These are phyloP conservation scores for Saprolegnia parasitica DNA, from an alignment of 352 stramenopile species.

Conservation along the genomic window DNA sequence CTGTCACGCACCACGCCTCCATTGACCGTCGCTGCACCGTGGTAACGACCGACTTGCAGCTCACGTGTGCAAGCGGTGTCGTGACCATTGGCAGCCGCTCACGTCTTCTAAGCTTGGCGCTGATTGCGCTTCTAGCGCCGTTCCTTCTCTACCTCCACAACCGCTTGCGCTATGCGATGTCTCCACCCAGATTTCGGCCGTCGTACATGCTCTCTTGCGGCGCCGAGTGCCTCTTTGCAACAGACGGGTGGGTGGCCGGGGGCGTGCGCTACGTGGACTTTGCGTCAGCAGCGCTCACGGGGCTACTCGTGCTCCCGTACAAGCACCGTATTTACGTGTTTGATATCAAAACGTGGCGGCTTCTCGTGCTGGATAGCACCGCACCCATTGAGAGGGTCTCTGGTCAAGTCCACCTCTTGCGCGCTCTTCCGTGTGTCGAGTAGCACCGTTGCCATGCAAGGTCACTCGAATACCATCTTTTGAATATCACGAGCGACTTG, in stretches of 20 bases:
- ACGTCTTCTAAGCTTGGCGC: not conserved
- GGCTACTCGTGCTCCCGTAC: conserved; percentile 1
- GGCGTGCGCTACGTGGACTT: conserved; percentile 14
- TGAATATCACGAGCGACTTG: too few species aligned
- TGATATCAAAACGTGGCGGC: conserved; percentile 23
- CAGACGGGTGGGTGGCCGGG: not conserved
- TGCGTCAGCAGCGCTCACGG: conserved; percentile 7
- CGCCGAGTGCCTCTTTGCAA: conserved; percentile 11
- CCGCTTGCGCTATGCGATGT: not conserved
- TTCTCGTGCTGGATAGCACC: not conserved
- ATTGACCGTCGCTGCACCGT: conserved; percentile 4
- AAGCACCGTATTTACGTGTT: not conserved
- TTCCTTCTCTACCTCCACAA: not conserved
- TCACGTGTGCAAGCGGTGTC: conserved; percentile 8
- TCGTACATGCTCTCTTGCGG: conserved; percentile 3
- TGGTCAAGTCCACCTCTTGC: not conserved
- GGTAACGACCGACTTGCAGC: not conserved
- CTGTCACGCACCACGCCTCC: not conserved
- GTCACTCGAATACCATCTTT: too few species aligned
- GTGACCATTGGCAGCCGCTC: not conserved
- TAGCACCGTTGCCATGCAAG: not conserved
- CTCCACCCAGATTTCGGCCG: not conserved
- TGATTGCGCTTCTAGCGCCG: not conserved
- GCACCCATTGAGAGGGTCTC: not conserved
- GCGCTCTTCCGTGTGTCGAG: not conserved